Evolutionary conservation across 768 basidiomycete species (phyloP).

Genomic region (Pisolithus sp.): DNA sequence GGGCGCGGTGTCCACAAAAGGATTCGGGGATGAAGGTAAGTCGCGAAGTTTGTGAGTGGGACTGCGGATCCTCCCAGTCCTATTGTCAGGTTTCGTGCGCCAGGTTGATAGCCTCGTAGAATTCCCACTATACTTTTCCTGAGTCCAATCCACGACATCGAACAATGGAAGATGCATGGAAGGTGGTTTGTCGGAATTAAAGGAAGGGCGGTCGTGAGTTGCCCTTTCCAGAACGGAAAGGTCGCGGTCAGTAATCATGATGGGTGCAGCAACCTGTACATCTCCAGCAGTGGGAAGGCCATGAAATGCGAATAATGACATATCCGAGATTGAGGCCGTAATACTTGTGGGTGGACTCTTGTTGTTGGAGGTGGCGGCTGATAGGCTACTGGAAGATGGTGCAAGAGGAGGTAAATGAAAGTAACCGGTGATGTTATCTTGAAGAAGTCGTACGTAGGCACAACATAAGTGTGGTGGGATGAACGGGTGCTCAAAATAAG

Average conservation of each 20-base stretch:
- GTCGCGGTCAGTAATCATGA: conserved; percentile 70
- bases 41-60: conserved; percentile 11
- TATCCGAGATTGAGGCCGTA: conserved; percentile 33
- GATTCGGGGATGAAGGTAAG: conserved; percentile 11
- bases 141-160: conserved; percentile 59
- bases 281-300: conserved; percentile 13
- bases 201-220: conserved; percentile 37
- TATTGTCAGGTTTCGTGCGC: conserved; percentile 41
- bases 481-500: conserved; percentile 57
- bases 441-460: conserved; percentile 48
- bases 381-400: conserved; percentile 2
- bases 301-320: conserved; percentile 54
- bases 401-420: conserved; percentile 10
- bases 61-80: conserved; percentile 13
- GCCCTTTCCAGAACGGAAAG: conserved; percentile 52
- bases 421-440: conserved; percentile 32
- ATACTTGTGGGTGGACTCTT: conserved; percentile 7
- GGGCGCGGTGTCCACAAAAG: conserved; percentile 14
- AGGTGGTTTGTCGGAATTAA: conserved; percentile 14
- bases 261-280: conserved; percentile 44
- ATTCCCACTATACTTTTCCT: conserved; percentile 29
- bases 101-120: conserved; percentile 58
- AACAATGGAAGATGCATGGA: conserved; percentile 45
- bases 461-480: conserved; percentile 43
- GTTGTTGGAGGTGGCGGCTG: background rate